Base-by-base conservation (phyloP, 306 rosid genomes). In the Hippophae gyantsensis region DNA sequence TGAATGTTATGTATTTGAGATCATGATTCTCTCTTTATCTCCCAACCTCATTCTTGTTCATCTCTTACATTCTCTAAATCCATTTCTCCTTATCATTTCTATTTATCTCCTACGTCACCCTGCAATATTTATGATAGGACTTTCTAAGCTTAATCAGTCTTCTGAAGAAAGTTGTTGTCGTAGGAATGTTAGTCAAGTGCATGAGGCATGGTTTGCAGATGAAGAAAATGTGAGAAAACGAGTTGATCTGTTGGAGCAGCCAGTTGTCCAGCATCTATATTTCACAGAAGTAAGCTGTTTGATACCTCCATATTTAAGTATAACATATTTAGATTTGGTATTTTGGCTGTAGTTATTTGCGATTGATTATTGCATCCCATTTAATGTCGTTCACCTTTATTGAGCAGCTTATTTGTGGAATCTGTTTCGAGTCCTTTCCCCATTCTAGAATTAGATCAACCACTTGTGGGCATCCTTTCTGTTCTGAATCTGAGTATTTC, bases 391-490 rank as follows among this genome's bases (percentile, higher is more conserved):
- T 38, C 59, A 63, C 43, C 18, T 66, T 43, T 54, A 18, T 61
- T 68, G 69, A 62, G 52, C 81, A 81, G 86, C 52, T 74, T 56
- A 78, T 75, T 13, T 89, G 95, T 62, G 92, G 85, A 44, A 86
- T 89, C 71, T 89, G 97, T 72, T 84, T 89, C 57, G 95, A 86
- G 52, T 66, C 61, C 44, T 71, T 64, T 76, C 78, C 6, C 40
- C 1, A 25, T 6, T 57, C 70, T 72, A 67, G 61, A 71, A 79
- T 79, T 58, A 73, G 70, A 69, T 79, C 81, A 66, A 79, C 78
- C 54, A 79, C 79, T 41, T 89, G 95, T 82, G 87, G 92, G 18
- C 97, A 89, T 74, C 85, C 90, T 48, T 89, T 64, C 62, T 89
- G 97, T 68, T 27, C 38, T 27, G 38, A 27, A 27, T 27, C 38